Conservation (phyloP, 768 basidiomycete genomes). For the Naganishia antarctica region DNA sequence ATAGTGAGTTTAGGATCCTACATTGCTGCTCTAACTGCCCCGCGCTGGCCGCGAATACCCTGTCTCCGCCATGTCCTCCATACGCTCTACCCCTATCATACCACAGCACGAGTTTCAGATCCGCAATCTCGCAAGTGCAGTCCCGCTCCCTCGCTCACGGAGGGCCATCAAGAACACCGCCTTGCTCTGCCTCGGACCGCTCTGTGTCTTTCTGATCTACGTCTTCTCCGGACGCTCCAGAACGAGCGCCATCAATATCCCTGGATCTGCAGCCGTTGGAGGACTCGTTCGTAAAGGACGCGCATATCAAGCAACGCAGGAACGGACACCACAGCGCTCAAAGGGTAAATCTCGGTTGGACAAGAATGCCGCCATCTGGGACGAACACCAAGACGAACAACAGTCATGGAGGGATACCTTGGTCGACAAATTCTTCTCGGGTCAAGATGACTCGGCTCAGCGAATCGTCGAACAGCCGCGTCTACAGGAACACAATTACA, state of each 20-base stretch:
- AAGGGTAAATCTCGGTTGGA: background rate
- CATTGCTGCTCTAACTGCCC: too few species aligned
- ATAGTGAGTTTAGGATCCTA: background rate
- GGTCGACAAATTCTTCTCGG: conserved; percentile 5
- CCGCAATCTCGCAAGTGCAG: background rate
- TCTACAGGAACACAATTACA: conserved; percentile 12
- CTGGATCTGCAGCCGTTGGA: background rate
- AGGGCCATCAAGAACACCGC: background rate
- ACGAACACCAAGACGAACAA: background rate
- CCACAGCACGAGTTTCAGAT: conserved; percentile 14
- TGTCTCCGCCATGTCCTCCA: background rate
- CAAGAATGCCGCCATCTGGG: too few species aligned
- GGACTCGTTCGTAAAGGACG: conserved; percentile 7
- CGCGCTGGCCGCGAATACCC: background rate
- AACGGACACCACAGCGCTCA: background rate
- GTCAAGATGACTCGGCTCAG: background rate
- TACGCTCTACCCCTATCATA: background rate
- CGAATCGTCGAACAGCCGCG: background rate
- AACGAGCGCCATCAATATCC: background rate
- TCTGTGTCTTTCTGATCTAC: background rate
- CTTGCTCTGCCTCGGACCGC: conserved; percentile 1
- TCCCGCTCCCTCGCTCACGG: background rate
- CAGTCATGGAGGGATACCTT: background rate
- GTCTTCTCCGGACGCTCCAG: background rate
- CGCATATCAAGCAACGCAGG: background rate